Conservation (phyloP, 2,329 filamentous ascomycete species). For the Gnomoniopsis smithogilvyi region DNA sequence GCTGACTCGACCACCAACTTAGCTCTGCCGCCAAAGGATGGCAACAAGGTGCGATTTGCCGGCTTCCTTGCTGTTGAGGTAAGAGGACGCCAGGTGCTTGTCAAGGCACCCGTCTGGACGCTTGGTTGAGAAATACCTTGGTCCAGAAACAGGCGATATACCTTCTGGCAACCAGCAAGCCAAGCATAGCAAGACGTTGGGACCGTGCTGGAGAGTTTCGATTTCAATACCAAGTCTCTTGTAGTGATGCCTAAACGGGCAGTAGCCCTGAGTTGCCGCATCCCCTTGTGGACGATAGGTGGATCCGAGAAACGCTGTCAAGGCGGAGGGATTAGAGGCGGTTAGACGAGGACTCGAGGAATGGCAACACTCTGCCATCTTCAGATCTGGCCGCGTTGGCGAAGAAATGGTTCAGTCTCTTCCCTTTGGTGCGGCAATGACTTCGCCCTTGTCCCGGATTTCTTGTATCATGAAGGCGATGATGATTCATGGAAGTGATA, state of each 20-base stretch:
- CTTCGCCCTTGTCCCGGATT: background rate
- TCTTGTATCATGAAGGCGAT: background rate
- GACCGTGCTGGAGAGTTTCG: no score
- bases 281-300: no score
- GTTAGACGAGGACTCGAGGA: background rate
- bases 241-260: no score
- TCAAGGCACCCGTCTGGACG: constrained; percentile 73
- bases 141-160: no score
- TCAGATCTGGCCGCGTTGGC: background rate
- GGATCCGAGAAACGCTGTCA: no score
- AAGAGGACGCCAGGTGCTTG: constrained; percentile 68
- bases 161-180: no score
- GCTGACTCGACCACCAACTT: constrained; percentile 37
- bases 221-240: no score
- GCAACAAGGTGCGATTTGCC: constrained; percentile 65
- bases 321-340: no score
- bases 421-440: no score
- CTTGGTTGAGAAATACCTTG: constrained; percentile 30
- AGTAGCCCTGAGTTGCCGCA: no score
- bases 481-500: background rate
- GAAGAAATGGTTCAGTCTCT: no score
- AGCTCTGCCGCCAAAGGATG: constrained; percentile 42
- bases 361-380: background rate
- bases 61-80: constrained; percentile 75
- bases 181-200: no score